Conservation (phyloP, 345 rosid species). For the Lumnitzera racemosa region DNA sequence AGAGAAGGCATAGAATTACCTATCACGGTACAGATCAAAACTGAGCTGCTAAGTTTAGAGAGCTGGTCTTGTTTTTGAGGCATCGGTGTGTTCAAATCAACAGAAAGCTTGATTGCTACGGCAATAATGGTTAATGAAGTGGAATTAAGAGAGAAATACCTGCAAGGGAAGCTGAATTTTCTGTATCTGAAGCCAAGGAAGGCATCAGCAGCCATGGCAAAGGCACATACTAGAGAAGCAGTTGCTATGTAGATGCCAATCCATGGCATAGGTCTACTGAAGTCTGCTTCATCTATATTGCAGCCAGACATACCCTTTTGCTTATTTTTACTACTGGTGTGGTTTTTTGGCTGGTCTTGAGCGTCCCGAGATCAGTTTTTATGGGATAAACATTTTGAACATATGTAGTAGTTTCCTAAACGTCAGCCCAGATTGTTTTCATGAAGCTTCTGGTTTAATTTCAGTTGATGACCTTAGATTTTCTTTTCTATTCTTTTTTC, state of each 20-base stretch:
- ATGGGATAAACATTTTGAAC: too few species aligned
- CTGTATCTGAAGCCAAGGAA: constrained; percentile 46
- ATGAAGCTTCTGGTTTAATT: too few species aligned
- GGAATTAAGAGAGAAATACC: constrained; percentile 67
- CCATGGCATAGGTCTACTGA: constrained; percentile 69
- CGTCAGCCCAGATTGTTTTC: too few species aligned
- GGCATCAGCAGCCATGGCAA: constrained; percentile 65
- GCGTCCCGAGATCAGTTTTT: too few species aligned
- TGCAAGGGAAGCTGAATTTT: constrained; percentile 74
- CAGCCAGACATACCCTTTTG: constrained; percentile 58
- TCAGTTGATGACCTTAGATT: too few species aligned
- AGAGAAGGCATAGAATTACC: constrained; percentile 87
- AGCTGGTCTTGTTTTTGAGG: constrained; percentile 81
- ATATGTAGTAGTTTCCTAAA: too few species aligned
- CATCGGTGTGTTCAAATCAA: constrained; percentile 91
- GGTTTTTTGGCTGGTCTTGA: too few species aligned
- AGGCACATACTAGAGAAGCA: constrained; percentile 63
- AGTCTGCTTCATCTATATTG: constrained; percentile 40
- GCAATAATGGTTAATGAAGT: constrained; percentile 62
- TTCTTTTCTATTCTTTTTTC: too few species aligned
- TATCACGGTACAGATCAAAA: constrained; percentile 65
- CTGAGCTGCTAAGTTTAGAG: constrained; percentile 72
- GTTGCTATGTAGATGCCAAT: constrained; percentile 77
- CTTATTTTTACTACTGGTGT: neutral
- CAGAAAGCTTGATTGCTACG: constrained; percentile 69